Evolutionary conservation across 768 basidiomycete species (phyloP).

Genomic region (Hericium erinaceus): DNA sequence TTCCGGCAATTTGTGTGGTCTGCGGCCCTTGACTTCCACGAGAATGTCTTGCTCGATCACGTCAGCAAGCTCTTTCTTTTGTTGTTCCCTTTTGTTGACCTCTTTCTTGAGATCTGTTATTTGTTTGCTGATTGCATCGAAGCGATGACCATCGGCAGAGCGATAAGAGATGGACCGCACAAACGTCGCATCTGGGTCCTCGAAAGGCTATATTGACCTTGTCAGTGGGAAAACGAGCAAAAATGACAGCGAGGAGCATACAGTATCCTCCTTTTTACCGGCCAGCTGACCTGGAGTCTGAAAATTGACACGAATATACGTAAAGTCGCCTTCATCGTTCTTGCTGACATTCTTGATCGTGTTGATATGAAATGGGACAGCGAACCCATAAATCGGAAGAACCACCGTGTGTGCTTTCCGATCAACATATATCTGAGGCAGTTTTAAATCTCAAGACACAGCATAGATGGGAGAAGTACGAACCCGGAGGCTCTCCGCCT

Average conservation of each 20-base stretch:
- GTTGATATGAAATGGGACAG: slow-evolving; percentile 96
- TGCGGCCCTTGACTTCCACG: slow-evolving; percentile 79
- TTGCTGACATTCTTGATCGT: slow-evolving; percentile 98
- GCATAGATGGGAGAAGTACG: slow-evolving; percentile 19
- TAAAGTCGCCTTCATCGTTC: slow-evolving; percentile 92
- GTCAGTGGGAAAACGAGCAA: background rate
- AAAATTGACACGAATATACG: slow-evolving; percentile 94
- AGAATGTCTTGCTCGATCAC: slow-evolving; percentile 92
- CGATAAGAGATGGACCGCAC: slow-evolving; percentile 93
- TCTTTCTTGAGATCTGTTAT: slow-evolving; percentile 96
- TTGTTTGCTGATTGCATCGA: slow-evolving; percentile 80
- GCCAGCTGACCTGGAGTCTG: slow-evolving; percentile 96
- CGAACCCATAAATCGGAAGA: slow-evolving; percentile 88
- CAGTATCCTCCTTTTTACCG: slow-evolving; percentile 98
- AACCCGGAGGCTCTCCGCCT: slow-evolving; percentile 74
- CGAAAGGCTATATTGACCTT: slow-evolving; percentile 60
- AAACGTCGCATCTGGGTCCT: slow-evolving; percentile 93
- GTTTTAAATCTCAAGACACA: background rate
- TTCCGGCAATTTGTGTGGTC: slow-evolving; percentile 81
- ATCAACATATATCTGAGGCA: slow-evolving; percentile 76
- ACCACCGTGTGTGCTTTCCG: slow-evolving; percentile 85
- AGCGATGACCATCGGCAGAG: slow-evolving; percentile 80
- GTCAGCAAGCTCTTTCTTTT: slow-evolving; percentile 97
- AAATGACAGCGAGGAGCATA: slow-evolving; percentile 19
- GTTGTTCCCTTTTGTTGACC: slow-evolving; percentile 93